These are phyloP conservation scores for Glaciozyma antarctica DNA, from an alignment of 768 basidiomycete genomes.

Conservation along the genomic window DNA sequence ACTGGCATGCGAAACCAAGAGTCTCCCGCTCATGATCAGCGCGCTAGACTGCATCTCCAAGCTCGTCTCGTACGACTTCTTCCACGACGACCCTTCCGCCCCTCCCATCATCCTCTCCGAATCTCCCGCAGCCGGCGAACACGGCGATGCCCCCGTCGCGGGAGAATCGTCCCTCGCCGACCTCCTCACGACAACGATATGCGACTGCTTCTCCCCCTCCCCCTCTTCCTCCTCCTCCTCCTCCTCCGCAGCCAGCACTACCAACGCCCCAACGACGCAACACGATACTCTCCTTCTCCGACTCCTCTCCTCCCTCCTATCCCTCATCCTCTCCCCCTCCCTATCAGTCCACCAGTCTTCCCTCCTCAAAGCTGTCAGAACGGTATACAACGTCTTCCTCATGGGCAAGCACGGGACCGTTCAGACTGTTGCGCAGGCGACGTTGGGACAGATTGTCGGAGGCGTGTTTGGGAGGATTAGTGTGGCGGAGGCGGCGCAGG, in stretches of 20 bases:
- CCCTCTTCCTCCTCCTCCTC: conserved; percentile 60
- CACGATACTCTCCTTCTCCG: conserved; percentile 60
- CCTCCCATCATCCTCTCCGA: conserved; percentile 43
- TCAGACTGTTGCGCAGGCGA: conserved; percentile 96
- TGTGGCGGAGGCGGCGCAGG: conserved; percentile 4
- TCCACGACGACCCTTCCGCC: conserved; percentile 53
- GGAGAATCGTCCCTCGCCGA: conserved; percentile 57
- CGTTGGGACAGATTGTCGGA: conserved; percentile 94
- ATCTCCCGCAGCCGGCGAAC: conserved; percentile 11
- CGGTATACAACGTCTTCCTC: conserved; percentile 96
- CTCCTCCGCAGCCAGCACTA: conserved; percentile 72
- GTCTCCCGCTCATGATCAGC: conserved; percentile 87
- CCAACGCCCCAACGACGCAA: conserved; percentile 38
- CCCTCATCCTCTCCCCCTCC: conserved; percentile 65
- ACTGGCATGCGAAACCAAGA: conserved; percentile 88
- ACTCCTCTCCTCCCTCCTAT: conserved; percentile 87
- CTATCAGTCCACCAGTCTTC: conserved; percentile 84
- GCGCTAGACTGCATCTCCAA: conserved; percentile 97
- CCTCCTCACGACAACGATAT: conserved; percentile 81
- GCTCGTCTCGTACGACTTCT: conserved; percentile 94
- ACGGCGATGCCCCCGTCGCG: conserved; percentile 15
- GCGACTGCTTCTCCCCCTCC: conserved; percentile 36
- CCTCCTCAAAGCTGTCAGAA: conserved; percentile 87
- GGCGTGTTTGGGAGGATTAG: conserved; percentile 72
- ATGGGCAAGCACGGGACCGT: conserved; percentile 81